Evolutionary conservation across 441 rosid genomes (phyloP), one percentile per base, ranked within the genome.

Genomic region (Euphorbia schlechtendalii): DNA sequence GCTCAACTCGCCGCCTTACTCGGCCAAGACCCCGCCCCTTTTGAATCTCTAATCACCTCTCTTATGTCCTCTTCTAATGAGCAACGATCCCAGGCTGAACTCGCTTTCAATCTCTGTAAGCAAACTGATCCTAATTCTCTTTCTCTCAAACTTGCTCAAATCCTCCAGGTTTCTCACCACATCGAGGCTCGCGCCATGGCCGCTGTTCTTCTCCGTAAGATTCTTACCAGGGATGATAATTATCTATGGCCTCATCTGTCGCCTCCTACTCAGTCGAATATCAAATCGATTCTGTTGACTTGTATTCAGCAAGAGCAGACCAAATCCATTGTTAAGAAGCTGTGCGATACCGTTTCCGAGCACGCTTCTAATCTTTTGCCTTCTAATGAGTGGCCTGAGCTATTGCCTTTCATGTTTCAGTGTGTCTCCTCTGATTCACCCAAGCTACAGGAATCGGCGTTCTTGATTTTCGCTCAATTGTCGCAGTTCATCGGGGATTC

Each of bases 51-150:
- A 15, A 85, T 95, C 76, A 82, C 92, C 10, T 86, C 87, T 65
- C 92, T 95, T 60, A 87, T 89, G 99, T 86, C 99, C 7, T 80
- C 98, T 41, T 81, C 97, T 63, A 91, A 91, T 87, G 97, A 95
- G 54, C 96, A 82, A 34, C 92, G 99, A 17, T 89, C 98, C n/a
- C 76, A 85, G 69, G 99, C 99, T 22, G 99, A 95, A 76, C 63
- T 82, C 53, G 76, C 83, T 25, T 95, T 89, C 83, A 91, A 95
- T 69, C 93, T 95, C 76, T 87, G 91, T 71, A 95, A 95, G 69
- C 94, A 88, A 69, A 78, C 80, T 71, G 84, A 88, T 78, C 99
- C 99, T 2, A 84, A 91, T 64, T 72, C 97, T 46, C 92, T 95
- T 43, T 78, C 86, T 49, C 83, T 89, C 69, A 90, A 90, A 77